phyloP scores from a whole-genome alignment of 2,329 filamentous ascomycete species.

The Penicillium olsonii region DNA sequence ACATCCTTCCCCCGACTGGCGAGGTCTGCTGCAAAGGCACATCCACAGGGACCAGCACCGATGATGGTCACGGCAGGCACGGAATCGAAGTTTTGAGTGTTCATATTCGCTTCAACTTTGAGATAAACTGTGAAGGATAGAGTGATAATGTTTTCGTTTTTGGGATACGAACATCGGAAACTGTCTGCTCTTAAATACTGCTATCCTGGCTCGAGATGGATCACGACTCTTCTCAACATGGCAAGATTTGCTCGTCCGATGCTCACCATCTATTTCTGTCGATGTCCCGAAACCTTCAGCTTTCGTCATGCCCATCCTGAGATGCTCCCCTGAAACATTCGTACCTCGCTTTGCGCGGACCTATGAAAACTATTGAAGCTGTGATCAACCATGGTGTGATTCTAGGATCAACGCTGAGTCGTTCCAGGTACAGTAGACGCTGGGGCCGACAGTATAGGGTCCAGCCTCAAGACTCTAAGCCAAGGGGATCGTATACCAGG shows the following conservation, averaged over 20 bases:
- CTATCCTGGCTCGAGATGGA: neutral
- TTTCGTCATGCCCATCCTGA: slow-evolving; percentile 12
- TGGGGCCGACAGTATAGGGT: too few relatives aligned
- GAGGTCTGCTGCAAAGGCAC: slow-evolving; percentile 19
- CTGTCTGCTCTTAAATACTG: neutral
- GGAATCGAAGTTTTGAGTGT: slow-evolving; percentile 5
- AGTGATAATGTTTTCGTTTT: neutral
- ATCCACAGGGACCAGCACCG: slow-evolving; percentile 19
- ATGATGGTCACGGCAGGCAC: slow-evolving; percentile 14
- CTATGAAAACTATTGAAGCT: neutral
- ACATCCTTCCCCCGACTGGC: slow-evolving; percentile 17
- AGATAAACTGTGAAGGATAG: neutral
- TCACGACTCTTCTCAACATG: neutral
- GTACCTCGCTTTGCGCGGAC: neutral
- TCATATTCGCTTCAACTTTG: slow-evolving; percentile 5
- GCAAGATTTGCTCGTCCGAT: neutral
- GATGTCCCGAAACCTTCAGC: neutral
- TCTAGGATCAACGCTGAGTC: neutral
- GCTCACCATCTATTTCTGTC: neutral
- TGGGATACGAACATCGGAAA: neutral
- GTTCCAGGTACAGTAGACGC: neutral
- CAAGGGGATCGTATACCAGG: neutral
- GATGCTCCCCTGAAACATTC: too few relatives aligned
- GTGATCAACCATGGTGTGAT: slow-evolving; percentile 4
- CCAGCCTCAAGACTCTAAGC: neutral